These are phyloP conservation scores for Russula sp. DNA, from an alignment of 768 basidiomycete genomes.

Conservation along the genomic window DNA sequence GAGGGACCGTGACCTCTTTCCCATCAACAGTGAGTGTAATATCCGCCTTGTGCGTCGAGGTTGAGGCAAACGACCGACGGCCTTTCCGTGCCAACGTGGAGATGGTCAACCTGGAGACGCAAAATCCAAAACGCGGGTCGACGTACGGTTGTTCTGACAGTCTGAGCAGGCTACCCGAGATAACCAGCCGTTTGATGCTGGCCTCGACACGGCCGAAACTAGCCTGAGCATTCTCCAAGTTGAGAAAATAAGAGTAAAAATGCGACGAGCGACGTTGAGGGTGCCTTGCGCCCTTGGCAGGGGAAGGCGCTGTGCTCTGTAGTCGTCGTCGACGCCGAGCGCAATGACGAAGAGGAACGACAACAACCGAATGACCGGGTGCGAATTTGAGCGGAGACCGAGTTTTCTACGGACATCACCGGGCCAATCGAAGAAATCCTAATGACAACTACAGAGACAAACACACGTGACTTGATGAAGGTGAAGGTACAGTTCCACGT, in stretches of 20 bases:
- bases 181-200: slow-evolving; percentile 63
- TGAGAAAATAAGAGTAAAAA: slow-evolving; percentile 1
- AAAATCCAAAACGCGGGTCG: neutral
- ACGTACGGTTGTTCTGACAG: slow-evolving; percentile 20
- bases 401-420: neutral
- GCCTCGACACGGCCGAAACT: slow-evolving; percentile 49
- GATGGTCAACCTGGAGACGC: neutral
- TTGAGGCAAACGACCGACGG: slow-evolving; percentile 58
- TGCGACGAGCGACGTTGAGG: neutral
- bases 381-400: slow-evolving; percentile 18
- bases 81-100: slow-evolving; percentile 28
- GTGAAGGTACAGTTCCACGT: neutral
- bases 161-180: slow-evolving; percentile 45
- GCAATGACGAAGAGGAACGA: slow-evolving; percentile 20
- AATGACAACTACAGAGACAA: neutral
- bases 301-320: slow-evolving; percentile 5
- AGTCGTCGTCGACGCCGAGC: slow-evolving; percentile 21
- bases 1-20: slow-evolving; percentile 94
- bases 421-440: slow-evolving; percentile 12
- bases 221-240: slow-evolving; percentile 54
- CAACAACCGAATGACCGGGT: slow-evolving; percentile 16
- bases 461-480: neutral
- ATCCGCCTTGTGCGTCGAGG: slow-evolving; percentile 61
- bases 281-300: slow-evolving; percentile 9
- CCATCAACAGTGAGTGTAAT: slow-evolving; percentile 95